Conservation (phyloP, 2,329 filamentous ascomycete species). For the Plenodomus biglobosus region DNA sequence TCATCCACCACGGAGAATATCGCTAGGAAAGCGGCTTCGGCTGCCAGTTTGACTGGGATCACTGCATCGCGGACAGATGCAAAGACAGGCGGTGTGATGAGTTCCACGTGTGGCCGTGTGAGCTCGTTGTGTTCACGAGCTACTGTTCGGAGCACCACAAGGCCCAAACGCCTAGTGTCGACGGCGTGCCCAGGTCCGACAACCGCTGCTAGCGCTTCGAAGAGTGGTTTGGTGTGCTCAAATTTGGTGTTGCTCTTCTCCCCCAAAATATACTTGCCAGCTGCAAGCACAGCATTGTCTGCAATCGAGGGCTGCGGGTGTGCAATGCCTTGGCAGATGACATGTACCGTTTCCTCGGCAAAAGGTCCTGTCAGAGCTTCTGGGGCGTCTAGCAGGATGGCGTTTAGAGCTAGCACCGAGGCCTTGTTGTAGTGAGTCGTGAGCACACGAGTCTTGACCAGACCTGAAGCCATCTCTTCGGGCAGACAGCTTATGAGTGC, state of each 20-base stretch:
- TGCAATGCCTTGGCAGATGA: conserved; percentile 77
- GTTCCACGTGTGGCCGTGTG: conserved; percentile 75
- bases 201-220: conserved; percentile 72
- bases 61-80: conserved; percentile 85
- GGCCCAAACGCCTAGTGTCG: conserved; percentile 80
- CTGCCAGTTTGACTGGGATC: conserved; percentile 92
- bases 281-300: conserved; percentile 84
- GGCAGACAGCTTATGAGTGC: conserved; percentile 86
- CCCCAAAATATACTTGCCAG: conserved; percentile 83
- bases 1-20: conserved; percentile 89
- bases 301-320: conserved; percentile 75
- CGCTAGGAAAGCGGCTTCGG: conserved; percentile 90
- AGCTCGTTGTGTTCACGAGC: conserved; percentile 77
- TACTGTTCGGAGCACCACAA: conserved; percentile 86
- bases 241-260: conserved; percentile 66
- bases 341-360: conserved; percentile 71
- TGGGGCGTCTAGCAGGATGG: conserved; percentile 80
- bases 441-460: conserved; percentile 74
- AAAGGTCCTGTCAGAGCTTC: conserved; percentile 68
- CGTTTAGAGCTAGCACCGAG: conserved; percentile 84
- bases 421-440: conserved; percentile 73
- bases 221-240: conserved; percentile 75
- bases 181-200: conserved; percentile 76
- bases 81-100: conserved; percentile 84
- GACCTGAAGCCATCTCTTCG: conserved; percentile 62